A percentile compares a stretch with the other conserved stretches of the same genome.
phyloP scores from a whole-genome alignment of 2,329 filamentous ascomycete species.

The Seiridium cupressi region DNA sequence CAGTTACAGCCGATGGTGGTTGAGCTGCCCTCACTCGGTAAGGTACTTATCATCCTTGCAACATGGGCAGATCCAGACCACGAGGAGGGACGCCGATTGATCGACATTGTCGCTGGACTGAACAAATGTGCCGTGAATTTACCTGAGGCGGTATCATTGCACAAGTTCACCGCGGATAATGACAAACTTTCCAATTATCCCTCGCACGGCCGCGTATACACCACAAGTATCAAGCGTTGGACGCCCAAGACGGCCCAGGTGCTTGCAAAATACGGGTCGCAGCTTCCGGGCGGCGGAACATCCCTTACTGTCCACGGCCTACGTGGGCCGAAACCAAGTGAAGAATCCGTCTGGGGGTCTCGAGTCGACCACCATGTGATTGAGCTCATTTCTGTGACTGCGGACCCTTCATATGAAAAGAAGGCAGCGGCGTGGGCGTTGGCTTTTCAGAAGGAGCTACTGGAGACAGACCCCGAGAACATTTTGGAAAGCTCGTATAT shows the following conservation, averaged over 20 bases:
- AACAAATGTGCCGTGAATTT: conserved; percentile 24
- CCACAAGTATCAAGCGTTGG: conserved; percentile 19
- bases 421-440: conserved; percentile 22
- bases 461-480: conserved; percentile 21
- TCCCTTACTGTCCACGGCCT: conserved; percentile 29
- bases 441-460: conserved; percentile 14
- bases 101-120: conserved; percentile 24
- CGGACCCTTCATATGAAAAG: conserved; percentile 18
- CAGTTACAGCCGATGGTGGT: conserved; percentile 26
- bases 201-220: conserved; percentile 17
- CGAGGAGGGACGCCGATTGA: conserved; percentile 24
- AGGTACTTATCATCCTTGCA: conserved; percentile 21
- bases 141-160: conserved; percentile 19
- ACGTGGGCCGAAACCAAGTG: conserved; percentile 16
- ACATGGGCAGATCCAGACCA: conserved; percentile 32
- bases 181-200: conserved; percentile 19
- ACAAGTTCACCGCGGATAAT: conserved; percentile 16
- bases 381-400: conserved; percentile 28
- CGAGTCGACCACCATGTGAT: conserved; percentile 32
- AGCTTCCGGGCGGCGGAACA: conserved; percentile 20
- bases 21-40: conserved; percentile 27
- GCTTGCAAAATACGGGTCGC: conserved; percentile 20
- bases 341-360: conserved; percentile 26
- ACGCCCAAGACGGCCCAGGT: conserved; percentile 22
- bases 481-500: conserved; percentile 29